phyloP scores from a whole-genome alignment of 192 early-diverging fungal genomes.

The Haplosporangium gracile region DNA sequence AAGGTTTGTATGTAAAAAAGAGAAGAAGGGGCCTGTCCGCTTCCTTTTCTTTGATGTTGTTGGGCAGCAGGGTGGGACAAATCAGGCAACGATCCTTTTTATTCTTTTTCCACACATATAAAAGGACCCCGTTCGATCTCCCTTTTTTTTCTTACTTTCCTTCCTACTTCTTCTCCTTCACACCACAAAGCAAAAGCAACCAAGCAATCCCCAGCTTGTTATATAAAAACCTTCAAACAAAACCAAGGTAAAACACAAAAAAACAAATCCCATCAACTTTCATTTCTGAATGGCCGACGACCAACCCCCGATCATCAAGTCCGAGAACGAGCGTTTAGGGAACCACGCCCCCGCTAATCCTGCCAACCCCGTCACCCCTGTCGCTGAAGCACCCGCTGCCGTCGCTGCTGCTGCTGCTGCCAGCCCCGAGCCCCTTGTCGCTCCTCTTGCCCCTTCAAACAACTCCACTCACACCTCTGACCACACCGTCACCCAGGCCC shows the following conservation, averaged over 20 bases:
- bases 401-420: not conserved
- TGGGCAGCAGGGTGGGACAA: not conserved
- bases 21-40: not conserved
- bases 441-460: not conserved
- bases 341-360: not conserved
- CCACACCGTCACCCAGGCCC: not conserved
- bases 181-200: not conserved
- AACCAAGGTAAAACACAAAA: not conserved
- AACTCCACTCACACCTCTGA: not conserved
- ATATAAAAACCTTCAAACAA: not conserved
- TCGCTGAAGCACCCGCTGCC: too few species aligned
- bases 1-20: not conserved
- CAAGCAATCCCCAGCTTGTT: not conserved
- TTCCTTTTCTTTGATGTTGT: not conserved
- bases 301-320: conserved; percentile 1
- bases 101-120: not conserved
- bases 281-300: conserved; percentile 2
- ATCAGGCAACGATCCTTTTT: not conserved
- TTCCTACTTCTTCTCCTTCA: not conserved
- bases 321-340: conserved; percentile 1
- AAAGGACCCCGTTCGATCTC: not conserved
- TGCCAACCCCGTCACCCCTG: too few species aligned
- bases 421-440: not conserved
- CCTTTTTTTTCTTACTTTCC: not conserved
- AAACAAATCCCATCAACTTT: not conserved